These are phyloP conservation scores for Cryptococcus sp. DNA, from an alignment of 1,284 basidiomycete species.

Conservation along the genomic window DNA sequence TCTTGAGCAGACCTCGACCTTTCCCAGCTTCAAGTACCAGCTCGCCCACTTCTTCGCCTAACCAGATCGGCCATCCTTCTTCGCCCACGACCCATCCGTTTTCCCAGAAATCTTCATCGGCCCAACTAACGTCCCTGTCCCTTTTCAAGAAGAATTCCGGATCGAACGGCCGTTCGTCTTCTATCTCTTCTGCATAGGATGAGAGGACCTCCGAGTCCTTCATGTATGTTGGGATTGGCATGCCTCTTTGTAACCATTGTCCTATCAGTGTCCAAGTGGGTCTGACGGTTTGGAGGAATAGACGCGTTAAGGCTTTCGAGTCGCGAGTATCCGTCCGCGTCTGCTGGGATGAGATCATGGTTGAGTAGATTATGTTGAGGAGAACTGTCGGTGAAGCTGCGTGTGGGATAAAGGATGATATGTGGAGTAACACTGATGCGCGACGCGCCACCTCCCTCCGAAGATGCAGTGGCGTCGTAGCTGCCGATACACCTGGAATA, in stretches of 20 bases:
- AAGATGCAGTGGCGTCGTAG: slow-evolving; percentile 68
- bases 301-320: slow-evolving; percentile 56
- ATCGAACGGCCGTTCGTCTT: slow-evolving; percentile 60
- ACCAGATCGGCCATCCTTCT: slow-evolving; percentile 47
- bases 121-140: slow-evolving; percentile 63
- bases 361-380: slow-evolving; percentile 64
- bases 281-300: slow-evolving; percentile 66
- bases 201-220: slow-evolving; percentile 21
- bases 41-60: slow-evolving; percentile 57
- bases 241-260: slow-evolving; percentile 72
- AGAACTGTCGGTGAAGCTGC: slow-evolving; percentile 60
- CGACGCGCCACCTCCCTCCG: slow-evolving; percentile 59
- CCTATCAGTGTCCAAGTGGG: slow-evolving; percentile 74
- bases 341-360: slow-evolving; percentile 61
- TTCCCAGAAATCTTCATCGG: slow-evolving; percentile 76
- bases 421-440: slow-evolving; percentile 58
- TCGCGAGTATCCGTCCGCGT: slow-evolving; percentile 21
- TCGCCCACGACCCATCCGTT: slow-evolving; percentile 67
- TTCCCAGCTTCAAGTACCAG: slow-evolving; percentile 72
- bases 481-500: slow-evolving; percentile 20
- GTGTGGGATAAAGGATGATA: slow-evolving; percentile 56
- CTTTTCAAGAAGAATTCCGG: slow-evolving; percentile 75
- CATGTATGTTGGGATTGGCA: slow-evolving; percentile 55
- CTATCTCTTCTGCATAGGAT: slow-evolving; percentile 13
- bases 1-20: slow-evolving; percentile 68